Percentiles rank a stretch among this genome's conserved stretches.
Evolutionary conservation across 371 early-diverging fungal species (phyloP).

Genomic region (Lichtheimia hyalospora): DNA sequence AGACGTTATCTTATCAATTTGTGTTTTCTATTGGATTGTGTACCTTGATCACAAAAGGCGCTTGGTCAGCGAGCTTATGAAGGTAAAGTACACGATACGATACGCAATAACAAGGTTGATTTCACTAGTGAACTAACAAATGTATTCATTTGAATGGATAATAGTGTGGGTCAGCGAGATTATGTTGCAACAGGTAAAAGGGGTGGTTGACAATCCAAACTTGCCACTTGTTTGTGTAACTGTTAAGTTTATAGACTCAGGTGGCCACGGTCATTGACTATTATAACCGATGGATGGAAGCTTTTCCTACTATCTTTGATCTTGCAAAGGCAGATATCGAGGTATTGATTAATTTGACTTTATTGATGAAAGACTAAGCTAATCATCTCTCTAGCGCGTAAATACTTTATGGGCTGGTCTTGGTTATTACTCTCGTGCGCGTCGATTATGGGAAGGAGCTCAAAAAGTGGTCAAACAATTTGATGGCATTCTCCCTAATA

Average conservation of each 20-base stretch:
- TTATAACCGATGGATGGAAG: constrained; percentile 73
- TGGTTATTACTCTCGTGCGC: constrained; percentile 82
- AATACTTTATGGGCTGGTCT: constrained; percentile 79
- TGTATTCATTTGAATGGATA: not conserved
- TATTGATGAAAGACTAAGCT: not conserved
- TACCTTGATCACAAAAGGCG: constrained; percentile 5
- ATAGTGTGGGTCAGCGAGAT: constrained; percentile 82
- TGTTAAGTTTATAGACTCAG: constrained; percentile 49
- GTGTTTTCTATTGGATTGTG: not conserved
- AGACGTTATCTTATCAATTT: not conserved
- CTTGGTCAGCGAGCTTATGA: constrained; percentile 69
- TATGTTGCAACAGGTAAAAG: constrained; percentile 78
- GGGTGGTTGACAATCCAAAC: not conserved
- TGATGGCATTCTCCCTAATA: constrained; percentile 60
- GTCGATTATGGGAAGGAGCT: constrained; percentile 73
- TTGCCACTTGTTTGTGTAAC: not conserved
- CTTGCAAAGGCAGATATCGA: constrained; percentile 72
- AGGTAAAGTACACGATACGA: constrained; percentile 32
- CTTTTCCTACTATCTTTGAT: constrained; percentile 73
- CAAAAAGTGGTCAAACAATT: constrained; percentile 58
- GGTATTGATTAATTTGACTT: constrained; percentile 16
- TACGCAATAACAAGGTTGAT: not conserved
- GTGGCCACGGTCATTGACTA: constrained; percentile 77
- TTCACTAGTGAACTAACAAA: not conserved
- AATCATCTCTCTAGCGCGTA: constrained; percentile 41